Base-by-base conservation (phyloP, 345 rosid species). In the Citropsis articulata region DNA sequence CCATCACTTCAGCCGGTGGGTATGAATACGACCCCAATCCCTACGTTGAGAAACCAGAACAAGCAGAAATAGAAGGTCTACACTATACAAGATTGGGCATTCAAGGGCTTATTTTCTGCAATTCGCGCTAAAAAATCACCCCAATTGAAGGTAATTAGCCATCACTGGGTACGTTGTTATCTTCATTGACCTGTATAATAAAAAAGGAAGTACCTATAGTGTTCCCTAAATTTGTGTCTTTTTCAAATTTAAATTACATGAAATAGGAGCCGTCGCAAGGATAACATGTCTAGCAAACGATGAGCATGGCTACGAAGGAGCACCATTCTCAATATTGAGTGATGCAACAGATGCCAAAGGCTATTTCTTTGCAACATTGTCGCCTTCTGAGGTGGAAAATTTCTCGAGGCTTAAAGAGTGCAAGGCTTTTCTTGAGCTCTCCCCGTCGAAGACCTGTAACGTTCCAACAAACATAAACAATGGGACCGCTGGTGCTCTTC, bases 21-120 rank as follows among this genome's bases (percentile, higher is more conserved):
- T 56, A 76, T 61, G 77, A 35, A 2, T 6, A 68, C 22, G 28
- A 56, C 3, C 50, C 50, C 50, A 56, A 21, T 63, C 36, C 75
- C 66, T 55, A 19, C 66, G 77, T 76, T 78, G 42, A 72, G 33
- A 82, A 79, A 73, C 73, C 81, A 9, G 68, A 77, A 28, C 53
- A 21, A 48, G 59, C 56, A 27, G 82, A 73, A 57, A 76, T 82
- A 14, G 83, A 76, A 27, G 81, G 81, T n/a, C 63, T 78, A 19
- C 85, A 86, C 62, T 83, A 89, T 36, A 84, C 88, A 38, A 77
- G 83, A 40, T 83, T 91, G 4, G 91, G 85, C 38, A 81, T 89
- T 76, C 90, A 88, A 81, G 94, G 97, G 56, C 81, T 86, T 79
- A 85, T 87, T 65, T 88, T 87, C 79, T 89, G 97, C 78, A 87